Conservation (phyloP, 1,284 basidiomycete genomes). For the Trichosporon inkin region DNA sequence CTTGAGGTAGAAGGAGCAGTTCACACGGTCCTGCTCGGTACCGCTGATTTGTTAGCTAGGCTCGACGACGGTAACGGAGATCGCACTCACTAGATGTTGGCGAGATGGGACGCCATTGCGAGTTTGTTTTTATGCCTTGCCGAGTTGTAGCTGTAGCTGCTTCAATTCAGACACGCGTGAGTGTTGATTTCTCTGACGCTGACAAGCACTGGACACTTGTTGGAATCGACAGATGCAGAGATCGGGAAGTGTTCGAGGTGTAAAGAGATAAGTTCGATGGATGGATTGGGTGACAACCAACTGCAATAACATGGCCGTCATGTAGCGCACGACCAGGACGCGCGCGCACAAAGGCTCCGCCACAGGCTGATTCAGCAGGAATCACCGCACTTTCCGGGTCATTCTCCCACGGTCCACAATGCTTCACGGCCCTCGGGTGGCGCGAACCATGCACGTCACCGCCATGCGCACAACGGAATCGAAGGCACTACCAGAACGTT, state of each 20-base stretch:
- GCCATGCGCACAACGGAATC: neutral
- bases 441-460: conserved; percentile 10
- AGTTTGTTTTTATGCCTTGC: conserved; percentile 1
- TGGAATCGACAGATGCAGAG: conserved; percentile 2
- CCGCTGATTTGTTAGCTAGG: conserved; percentile 35
- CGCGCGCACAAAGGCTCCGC: neutral
- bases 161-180: conserved; percentile 8
- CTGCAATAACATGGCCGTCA: neutral
- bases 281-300: conserved; percentile 22
- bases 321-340: neutral
- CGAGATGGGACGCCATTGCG: conserved; percentile 48
- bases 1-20: conserved; percentile 53
- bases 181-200: conserved; percentile 8
- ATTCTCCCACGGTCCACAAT: conserved; percentile 17
- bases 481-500: conserved; percentile 2
- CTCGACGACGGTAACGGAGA: neutral
- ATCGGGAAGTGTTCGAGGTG: neutral
- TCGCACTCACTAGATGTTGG: conserved; percentile 49
- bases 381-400: conserved; percentile 12
- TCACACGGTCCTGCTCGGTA: conserved; percentile 51
- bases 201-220: conserved; percentile 3
- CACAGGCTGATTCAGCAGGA: conserved; percentile 18
- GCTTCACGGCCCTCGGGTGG: neutral
- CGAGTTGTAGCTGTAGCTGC: conserved; percentile 2
- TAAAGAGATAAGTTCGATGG: conserved; percentile 14